Evolutionary conservation across 345 rosid genomes (phyloP).

Genomic region (Euclidium syriacum): DNA sequence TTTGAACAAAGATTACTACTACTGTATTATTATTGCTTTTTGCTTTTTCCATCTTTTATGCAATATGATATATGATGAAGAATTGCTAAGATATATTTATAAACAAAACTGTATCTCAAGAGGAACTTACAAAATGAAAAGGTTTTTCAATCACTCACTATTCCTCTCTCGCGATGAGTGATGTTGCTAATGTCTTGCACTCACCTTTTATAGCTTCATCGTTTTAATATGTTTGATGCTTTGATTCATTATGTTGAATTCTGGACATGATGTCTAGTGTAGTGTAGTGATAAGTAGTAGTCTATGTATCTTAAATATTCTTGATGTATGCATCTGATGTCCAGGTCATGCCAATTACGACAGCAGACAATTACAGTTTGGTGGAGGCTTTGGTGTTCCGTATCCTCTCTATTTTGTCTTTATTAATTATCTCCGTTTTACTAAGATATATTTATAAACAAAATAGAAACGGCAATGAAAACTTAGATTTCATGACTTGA

Average conservation of each 20-base stretch:
- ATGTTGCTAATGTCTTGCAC: neutral
- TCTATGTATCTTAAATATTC: neutral
- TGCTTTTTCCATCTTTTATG: no score
- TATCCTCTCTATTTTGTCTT: conserved; percentile 61
- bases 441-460: no score
- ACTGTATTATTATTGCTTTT: no score
- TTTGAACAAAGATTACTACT: no score
- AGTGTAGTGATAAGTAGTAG: no score
- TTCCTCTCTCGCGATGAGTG: neutral
- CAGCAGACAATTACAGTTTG: conserved; percentile 53
- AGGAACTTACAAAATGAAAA: conserved; percentile 63
- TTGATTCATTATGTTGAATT: neutral
- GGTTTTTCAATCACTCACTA: conserved; percentile 42
- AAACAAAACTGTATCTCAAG: conserved; percentile 56
- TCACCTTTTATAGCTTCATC: neutral
- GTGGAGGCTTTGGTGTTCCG: conserved; percentile 85
- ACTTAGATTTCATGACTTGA: no score
- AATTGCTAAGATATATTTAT: no score
- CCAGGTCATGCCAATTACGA: conserved; percentile 52
- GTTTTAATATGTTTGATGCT: neutral
- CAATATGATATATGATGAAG: no score
- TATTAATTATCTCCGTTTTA: no score
- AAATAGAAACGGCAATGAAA: no score
- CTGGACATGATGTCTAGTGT: no score
- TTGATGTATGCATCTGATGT: neutral